Base-by-base conservation (phyloP, 345 rosid genomes). In the Rhizophora mangle region DNA sequence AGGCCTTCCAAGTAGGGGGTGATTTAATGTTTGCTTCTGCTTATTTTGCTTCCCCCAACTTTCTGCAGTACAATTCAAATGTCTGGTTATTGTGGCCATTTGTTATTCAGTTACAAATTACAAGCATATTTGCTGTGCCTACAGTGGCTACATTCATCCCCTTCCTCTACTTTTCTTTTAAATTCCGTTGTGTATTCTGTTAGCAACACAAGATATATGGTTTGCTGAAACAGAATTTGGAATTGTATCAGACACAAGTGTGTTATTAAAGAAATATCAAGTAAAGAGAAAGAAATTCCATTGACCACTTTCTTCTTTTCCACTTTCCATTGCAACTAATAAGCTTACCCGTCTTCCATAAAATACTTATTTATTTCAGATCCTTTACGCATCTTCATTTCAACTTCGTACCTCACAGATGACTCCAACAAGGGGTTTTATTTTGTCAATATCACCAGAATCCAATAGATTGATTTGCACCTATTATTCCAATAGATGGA, bases 1-100 rank as follows among this genome's bases (percentile, higher is more conserved):
- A 79, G 73, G 60, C 91, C 34, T 86, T 92, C 76, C 86, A 72
- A 32, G 88, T 82, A 8, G 83, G 70, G 15, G 80, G 77, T 32
- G 69, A 68, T 5, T 75, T 85, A 6, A 76, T 85, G 63, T n/a
- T 27, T 36, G 19, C 22, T 26, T 31, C 27, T 43, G 27, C 3
- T 58, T 29, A 7, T 26, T 37, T 6, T 24, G 21, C 20, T 8
- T 60, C 19, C 32, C 37, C 20, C 47, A 11, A 39, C 4, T 39
- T 6, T 10, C 6, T 22, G 10, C n/a, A 24, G 9, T 21, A 22
- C 34, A 68, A 9, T 10, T 30, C 61, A 36, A n/a, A 54, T 10
- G 34, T 20, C 15, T 54, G 36, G 20, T 56, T 26, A 8, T 27
- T 29, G 46, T 68, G 36, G 6, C 49, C n/a, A 32, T 47, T 47